These are phyloP conservation scores for Penstemon barbatus DNA, from an alignment of 257 asterid genomes.

Conservation along the genomic window DNA sequence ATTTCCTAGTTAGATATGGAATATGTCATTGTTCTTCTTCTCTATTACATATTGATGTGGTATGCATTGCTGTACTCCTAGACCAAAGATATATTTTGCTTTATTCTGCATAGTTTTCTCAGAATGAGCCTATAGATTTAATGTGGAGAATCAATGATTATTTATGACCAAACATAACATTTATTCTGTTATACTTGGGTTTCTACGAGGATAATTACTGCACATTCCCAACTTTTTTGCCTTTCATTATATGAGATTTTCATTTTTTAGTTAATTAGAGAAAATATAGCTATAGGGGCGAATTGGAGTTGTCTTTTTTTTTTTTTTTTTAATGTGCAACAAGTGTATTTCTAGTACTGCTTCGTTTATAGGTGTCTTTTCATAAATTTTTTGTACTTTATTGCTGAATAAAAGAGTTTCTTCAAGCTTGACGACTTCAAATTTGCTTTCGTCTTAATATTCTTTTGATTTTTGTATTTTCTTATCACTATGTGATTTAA, in stretches of 20 bases:
- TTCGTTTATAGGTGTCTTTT: not conserved
- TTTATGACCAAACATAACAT: not conserved
- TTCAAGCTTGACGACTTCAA: slow-evolving; percentile 3
- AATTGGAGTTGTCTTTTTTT: slow-evolving; percentile 16
- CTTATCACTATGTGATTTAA: too few relatives aligned
- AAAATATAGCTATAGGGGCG: not conserved
- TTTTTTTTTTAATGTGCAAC: slow-evolving; percentile 13
- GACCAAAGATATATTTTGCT: not conserved
- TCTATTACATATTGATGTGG: not conserved
- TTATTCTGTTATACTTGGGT: not conserved
- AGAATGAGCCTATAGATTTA: not conserved
- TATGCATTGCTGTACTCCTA: slow-evolving; percentile 11
- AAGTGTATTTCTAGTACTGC: not conserved
- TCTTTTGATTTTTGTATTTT: slow-evolving; percentile 16
- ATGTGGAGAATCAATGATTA: not conserved
- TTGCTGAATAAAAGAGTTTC: slow-evolving; percentile 8
- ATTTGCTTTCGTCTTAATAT: slow-evolving; percentile 6
- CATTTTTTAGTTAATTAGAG: not conserved
- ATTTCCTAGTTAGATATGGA: not conserved
- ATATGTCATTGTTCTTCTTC: not conserved
- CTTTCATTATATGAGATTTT: not conserved
- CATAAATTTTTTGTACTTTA: slow-evolving; percentile 15
- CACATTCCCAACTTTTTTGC: not conserved
- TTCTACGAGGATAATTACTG: slow-evolving; percentile 1
- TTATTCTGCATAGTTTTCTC: not conserved